Evolutionary conservation across 331 rosid genomes (phyloP), one percentile per base, ranked within the genome.

Genomic region (Malus hybrid): DNA sequence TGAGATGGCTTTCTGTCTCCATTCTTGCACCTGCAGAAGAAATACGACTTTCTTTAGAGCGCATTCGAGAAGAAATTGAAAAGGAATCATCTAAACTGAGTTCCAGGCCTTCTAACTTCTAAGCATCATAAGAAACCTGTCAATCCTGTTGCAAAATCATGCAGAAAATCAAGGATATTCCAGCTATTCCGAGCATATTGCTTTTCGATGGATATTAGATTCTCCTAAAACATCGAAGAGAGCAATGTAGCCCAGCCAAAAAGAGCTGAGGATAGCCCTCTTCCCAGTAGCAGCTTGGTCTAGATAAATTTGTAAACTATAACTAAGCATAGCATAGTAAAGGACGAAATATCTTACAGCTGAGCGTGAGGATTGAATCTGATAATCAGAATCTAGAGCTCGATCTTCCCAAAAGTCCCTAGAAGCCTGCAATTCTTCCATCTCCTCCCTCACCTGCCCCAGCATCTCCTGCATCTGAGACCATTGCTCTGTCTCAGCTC

Each of bases 381-480:
- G 88, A 73, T 66, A 72, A 80, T 90, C 87, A 6, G 96, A 87
- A 61, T 87, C 79, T 6, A 73, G 67, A 33, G 97, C 96, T 3
- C 73, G 88, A 59, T 87, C 91, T 90, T 94, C 91, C 99, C 96
- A 94, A 73, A 87, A 90, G 77, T 88, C 86, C 14, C 99, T 90
- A 69, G 96, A 94, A 82, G 94, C 86, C 54, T 94, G 97, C 81
- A 94, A 76, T 70, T 89, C 96, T 80, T 89, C 97, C 92, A 92
- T 94, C 84, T 94, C 99, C 79, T 89, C 90, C 85, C 91, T 92
- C 46, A 92, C 99, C 79, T 84, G 90, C 31, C 86, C 86, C 8
- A 94, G 87, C 92, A 94, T 94, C 83, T 80, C 91, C 76, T 94
- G 99, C 97, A 94, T 94, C 76, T 88, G 96, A 19, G 99, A 94